Conservation (phyloP, 1,284 basidiomycete species). For the Rhodotorula sp. region DNA sequence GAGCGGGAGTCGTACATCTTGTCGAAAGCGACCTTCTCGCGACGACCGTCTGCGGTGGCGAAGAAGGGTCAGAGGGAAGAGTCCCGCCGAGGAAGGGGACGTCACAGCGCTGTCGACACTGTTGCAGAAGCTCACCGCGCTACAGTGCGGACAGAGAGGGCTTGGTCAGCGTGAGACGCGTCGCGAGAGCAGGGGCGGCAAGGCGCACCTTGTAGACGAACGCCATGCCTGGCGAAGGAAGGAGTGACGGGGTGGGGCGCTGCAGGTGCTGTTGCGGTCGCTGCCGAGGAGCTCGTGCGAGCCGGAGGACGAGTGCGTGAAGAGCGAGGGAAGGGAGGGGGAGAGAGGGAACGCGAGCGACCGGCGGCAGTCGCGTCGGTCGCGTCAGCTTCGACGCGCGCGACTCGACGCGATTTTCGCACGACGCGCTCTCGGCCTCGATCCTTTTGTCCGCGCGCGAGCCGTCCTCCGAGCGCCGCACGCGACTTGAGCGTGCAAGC, state of each 20-base stretch:
- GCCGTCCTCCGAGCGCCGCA: too few relatives aligned
- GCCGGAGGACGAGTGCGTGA: neutral
- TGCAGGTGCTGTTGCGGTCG: neutral
- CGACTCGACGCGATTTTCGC: conserved; percentile 6
- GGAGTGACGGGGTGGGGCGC: neutral
- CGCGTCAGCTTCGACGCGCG: neutral
- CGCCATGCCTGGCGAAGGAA: conserved; percentile 21
- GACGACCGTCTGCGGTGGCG: conserved; percentile 60
- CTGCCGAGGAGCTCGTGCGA: neutral
- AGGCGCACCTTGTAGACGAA: conserved; percentile 42
- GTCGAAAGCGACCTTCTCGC: conserved; percentile 83
- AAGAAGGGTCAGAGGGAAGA: neutral
- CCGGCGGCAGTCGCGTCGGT: neutral
- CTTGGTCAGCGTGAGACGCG: conserved; percentile 7
- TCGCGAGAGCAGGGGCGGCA: neutral
- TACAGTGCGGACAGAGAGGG: neutral
- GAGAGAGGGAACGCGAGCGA: neutral
- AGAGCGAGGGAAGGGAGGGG: neutral
- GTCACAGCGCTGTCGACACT: neutral
- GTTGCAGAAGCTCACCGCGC: conserved; percentile 24
- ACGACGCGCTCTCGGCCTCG: too few relatives aligned
- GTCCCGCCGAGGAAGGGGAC: too few relatives aligned
- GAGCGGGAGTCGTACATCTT: conserved; percentile 61
- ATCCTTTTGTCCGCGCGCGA: too few relatives aligned
- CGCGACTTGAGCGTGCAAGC: too few relatives aligned